Base-by-base conservation (phyloP, 371 early-diverging fungal species). In the Nematocida sp. region DNA sequence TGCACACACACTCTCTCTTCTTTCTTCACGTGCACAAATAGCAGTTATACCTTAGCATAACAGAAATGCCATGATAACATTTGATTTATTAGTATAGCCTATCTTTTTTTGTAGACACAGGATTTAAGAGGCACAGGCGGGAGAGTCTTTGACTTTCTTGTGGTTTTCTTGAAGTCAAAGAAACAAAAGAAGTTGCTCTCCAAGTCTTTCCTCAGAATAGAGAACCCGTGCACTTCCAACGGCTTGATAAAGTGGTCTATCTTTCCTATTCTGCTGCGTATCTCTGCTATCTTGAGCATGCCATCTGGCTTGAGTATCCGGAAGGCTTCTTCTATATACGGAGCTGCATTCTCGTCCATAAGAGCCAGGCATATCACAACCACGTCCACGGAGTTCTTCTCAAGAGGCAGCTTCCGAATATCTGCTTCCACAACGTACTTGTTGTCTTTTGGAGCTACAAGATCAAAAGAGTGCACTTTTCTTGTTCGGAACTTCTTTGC, bases 291-390 rank as follows among this genome's bases (percentile, higher is more conserved):
- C 50, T 79, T 55, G 21, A 70, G 46, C 11, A 77, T 83, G 67
- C 87, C 91, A 88, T 85, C 87, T 34, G 83, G 76, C 81, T 90
- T 92, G 53, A 95, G 67, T 7, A 95, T 89, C 56, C 96, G 86
- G 66, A 88, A 84, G 0, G 93, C 93, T 82, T 96, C 99, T 60
- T 82, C 85, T 45, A 94, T 77, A 79, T 93, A 92, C 80, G 90
- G 89, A 54, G 90, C 64, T 82, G 89, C 93, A 79, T 98, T 90
- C 0, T 91, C 91, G 17, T 92, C 94, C 99, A 98, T 98, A 76
- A 98, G 83, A 32, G 93, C 89, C 54, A 98, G 84, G 70, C 91
- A 92, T 78, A 93, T 94, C 7, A 98, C 87, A 11, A 86, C 91
- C 4, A 94, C 86, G 82, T 98, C 96, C 1, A 89, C 90, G 1